Evolutionary conservation across 1,284 basidiomycete genomes (phyloP).

Genomic region (Sanguinoderma infundibulare): DNA sequence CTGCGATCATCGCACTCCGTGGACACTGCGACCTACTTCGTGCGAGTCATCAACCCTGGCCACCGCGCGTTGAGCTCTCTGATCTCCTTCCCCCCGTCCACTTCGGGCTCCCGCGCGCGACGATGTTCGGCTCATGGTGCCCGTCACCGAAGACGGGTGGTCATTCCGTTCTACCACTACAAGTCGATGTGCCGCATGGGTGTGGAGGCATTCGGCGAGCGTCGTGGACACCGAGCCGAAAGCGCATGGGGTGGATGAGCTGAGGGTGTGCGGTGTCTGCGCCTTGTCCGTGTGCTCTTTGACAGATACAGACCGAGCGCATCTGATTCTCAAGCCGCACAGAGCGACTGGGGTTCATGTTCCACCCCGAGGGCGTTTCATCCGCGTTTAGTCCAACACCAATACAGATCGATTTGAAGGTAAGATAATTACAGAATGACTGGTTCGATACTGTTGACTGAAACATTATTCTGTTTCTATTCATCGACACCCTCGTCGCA

Average conservation of each 20-base stretch:
- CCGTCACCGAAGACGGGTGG: conserved; percentile 30
- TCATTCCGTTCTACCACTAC: conserved; percentile 39
- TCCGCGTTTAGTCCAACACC: too few species aligned
- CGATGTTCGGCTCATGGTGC: conserved; percentile 30
- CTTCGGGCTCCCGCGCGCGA: conserved; percentile 33
- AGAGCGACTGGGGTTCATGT: too few species aligned
- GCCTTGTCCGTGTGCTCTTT: too few species aligned
- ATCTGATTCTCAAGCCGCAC: too few species aligned
- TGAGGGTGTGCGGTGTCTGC: conserved; percentile 48
- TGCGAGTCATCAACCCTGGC: conserved; percentile 21
- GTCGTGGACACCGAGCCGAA: conserved; percentile 54
- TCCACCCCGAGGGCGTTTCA: too few species aligned
- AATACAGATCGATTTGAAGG: too few species aligned
- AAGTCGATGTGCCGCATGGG: conserved; percentile 45
- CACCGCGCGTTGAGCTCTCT: conserved; percentile 35
- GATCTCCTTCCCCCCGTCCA: conserved; percentile 35
- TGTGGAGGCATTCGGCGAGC: conserved; percentile 36
- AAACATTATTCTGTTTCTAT: too few species aligned
- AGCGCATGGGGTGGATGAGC: conserved; percentile 49
- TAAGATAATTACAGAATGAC: too few species aligned
- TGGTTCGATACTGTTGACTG: too few species aligned
- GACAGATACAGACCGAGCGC: too few species aligned
- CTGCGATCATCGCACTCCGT: too few species aligned
- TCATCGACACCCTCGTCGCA: too few species aligned
- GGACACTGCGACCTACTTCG: conserved; percentile 27